phyloP scores from a whole-genome alignment of 306 rosid genomes.

The Trichosanthes truncata region DNA sequence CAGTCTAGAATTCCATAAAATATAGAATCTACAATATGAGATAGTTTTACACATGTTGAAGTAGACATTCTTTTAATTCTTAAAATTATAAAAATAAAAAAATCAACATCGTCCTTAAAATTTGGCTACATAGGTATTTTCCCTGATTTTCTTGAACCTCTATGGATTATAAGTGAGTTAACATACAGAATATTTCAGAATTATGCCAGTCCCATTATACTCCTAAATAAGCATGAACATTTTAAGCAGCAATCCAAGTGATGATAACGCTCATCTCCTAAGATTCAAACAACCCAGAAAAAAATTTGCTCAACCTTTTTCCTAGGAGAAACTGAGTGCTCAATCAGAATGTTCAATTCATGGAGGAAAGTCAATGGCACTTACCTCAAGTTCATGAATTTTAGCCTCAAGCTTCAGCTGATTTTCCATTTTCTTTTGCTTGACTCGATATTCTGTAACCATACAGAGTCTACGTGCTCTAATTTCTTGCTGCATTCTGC shows the following conservation, averaged over 20 bases:
- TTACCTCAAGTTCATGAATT: slow-evolving; percentile 69
- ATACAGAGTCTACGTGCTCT: slow-evolving; percentile 51
- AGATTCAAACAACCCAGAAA: neutral
- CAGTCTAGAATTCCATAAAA: no score
- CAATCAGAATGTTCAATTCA: neutral
- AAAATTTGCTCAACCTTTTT: neutral
- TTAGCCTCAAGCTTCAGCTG: slow-evolving; percentile 64
- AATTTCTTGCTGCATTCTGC: slow-evolving; percentile 57
- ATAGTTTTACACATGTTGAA: no score
- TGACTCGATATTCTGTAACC: slow-evolving; percentile 54
- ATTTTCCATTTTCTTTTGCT: slow-evolving; percentile 47
- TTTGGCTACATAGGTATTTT: no score
- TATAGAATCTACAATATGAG: no score
- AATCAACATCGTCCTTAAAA: no score
- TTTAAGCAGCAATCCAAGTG: neutral
- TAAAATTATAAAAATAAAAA: no score
- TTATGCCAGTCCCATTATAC: neutral
- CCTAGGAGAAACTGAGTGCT: neutral
- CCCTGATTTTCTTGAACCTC: neutral
- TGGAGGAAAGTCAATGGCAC: neutral
- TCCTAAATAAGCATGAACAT: neutral
- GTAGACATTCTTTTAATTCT: no score
- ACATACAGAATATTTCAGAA: neutral
- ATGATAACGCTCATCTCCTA: neutral
- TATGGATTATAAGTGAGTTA: neutral